Conservation (phyloP, 176 grass and related monocot species). For the Zoysia pacifica region DNA sequence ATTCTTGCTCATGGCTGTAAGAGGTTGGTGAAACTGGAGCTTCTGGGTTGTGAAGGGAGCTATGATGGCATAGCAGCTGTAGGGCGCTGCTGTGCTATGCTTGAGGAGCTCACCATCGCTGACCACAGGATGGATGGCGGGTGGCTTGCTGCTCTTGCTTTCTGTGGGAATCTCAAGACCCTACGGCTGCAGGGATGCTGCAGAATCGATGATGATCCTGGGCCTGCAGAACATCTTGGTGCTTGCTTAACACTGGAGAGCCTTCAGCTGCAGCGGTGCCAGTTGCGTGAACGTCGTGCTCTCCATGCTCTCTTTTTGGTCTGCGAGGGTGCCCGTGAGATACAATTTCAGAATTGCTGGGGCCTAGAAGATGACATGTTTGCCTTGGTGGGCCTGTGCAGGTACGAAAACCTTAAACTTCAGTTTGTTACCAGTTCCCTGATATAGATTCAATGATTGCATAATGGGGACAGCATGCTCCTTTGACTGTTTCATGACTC, state of each 20-base stretch:
- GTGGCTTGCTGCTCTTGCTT: conserved; percentile 75
- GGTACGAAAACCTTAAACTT: conserved; percentile 52
- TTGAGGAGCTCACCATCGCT: conserved; percentile 82
- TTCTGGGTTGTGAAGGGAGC: conserved; percentile 79
- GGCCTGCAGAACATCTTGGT: conserved; percentile 72
- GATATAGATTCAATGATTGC: conserved; percentile 38
- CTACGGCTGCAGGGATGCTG: conserved; percentile 66
- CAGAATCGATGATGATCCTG: conserved; percentile 79
- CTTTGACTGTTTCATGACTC: conserved; percentile 42
- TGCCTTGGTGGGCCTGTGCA: conserved; percentile 61
- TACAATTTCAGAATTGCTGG: conserved; percentile 86
- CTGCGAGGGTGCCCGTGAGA: conserved; percentile 73
- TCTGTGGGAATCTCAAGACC: conserved; percentile 92
- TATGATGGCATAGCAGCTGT: conserved; percentile 88
- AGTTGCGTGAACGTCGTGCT: conserved; percentile 59
- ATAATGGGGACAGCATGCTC: conserved; percentile 15
- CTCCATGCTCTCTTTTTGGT: conserved; percentile 83
- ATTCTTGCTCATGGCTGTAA: conserved; percentile 95
- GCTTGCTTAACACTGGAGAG: conserved; percentile 82
- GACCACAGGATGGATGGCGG: conserved; percentile 81
- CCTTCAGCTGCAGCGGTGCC: conserved; percentile 77
- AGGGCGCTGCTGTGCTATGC: conserved; percentile 84
- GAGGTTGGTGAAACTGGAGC: conserved; percentile 82
- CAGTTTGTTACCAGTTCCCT: conserved; percentile 19
- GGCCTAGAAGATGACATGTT: conserved; percentile 91